Percentiles rank a stretch among this genome's conserved stretches.
These are phyloP conservation scores for Ceratocystis diversiconidia DNA, from an alignment of 2,329 filamentous ascomycete genomes.

Conservation along the genomic window DNA sequence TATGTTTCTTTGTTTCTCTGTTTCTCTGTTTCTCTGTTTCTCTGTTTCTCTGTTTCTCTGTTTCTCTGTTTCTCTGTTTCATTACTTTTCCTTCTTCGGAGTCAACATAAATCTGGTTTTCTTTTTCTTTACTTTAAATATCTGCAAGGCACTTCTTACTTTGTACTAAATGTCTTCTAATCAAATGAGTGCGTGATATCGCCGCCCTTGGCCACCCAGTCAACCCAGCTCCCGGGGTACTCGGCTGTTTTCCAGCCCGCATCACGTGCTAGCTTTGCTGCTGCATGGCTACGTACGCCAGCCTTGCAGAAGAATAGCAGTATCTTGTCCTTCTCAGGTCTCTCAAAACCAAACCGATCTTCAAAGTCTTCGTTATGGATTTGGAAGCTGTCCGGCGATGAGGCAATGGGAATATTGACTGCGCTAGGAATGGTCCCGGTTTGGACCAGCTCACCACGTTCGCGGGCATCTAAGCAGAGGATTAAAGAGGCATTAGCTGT, in stretches of 20 bases:
- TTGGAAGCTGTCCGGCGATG: constrained; percentile 65
- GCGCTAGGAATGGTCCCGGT: constrained; percentile 66
- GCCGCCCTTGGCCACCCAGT: constrained; percentile 67
- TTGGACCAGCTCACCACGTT: constrained; percentile 49
- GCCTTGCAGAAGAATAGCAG: constrained; percentile 89
- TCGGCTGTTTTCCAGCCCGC: constrained; percentile 66
- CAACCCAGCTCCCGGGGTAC: constrained; percentile 63
- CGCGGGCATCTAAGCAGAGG: constrained; percentile 48
- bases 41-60: not conserved
- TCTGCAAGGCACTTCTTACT: not conserved
- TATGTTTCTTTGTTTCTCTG: not conserved
- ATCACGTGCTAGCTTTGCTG: constrained; percentile 60
- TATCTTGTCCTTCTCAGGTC: constrained; percentile 42
- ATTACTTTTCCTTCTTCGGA: not conserved
- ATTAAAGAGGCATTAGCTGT: not conserved
- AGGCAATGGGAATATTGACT: constrained; percentile 67
- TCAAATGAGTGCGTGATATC: constrained; percentile 20
- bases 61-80: not conserved
- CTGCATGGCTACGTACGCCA: constrained; percentile 66
- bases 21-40: not conserved
- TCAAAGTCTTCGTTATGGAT: constrained; percentile 65
- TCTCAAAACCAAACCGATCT: constrained; percentile 63
- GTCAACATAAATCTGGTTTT: not conserved
- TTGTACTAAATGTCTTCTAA: not conserved
- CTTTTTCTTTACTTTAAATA: not conserved